Evolutionary conservation across 148 eudicot species (phyloP).

Genomic region (Spergularia bocconei): DNA sequence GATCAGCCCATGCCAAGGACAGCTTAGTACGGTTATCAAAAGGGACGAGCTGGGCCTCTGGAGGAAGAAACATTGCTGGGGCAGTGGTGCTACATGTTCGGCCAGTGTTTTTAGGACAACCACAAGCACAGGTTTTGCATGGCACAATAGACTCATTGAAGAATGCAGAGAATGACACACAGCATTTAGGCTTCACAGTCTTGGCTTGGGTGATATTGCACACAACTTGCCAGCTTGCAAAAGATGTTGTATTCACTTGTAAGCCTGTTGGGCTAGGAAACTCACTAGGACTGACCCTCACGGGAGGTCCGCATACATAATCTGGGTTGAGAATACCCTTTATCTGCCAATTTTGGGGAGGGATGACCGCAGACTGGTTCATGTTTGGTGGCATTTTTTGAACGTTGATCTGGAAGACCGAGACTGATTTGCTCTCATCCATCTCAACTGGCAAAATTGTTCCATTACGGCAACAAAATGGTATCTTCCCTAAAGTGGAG

Average conservation of each 20-base stretch:
- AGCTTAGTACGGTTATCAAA: constrained; percentile 71
- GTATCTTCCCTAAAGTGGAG: constrained; percentile 42
- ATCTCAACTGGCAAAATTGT: constrained; percentile 59
- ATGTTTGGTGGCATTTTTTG: constrained; percentile 70
- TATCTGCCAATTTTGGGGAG: constrained; percentile 69
- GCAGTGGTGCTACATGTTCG: constrained; percentile 51
- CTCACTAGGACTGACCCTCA: constrained; percentile 58
- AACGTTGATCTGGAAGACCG: constrained; percentile 57
- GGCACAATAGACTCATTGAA: constrained; percentile 46
- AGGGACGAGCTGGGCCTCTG: constrained; percentile 81
- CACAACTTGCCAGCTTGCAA: constrained; percentile 53
- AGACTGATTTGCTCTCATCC: constrained; percentile 55
- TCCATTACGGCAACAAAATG: constrained; percentile 70
- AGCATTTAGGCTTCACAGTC: constrained; percentile 40
- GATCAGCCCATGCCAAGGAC: constrained; percentile 64
- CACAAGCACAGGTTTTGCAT: constrained; percentile 69
- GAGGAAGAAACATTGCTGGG: constrained; percentile 81
- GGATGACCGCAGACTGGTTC: constrained; percentile 42
- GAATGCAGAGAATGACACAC: constrained; percentile 50
- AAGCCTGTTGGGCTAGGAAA: constrained; percentile 49
- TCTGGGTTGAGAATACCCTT: constrained; percentile 55
- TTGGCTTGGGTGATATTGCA: constrained; percentile 53
- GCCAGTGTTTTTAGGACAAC: constrained; percentile 39
- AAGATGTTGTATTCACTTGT: constrained; percentile 30
- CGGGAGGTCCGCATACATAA: constrained; percentile 65